phyloP scores from a whole-genome alignment of 2,329 filamentous ascomycete genomes.

The Pseudocercospora pini-densiflorae region DNA sequence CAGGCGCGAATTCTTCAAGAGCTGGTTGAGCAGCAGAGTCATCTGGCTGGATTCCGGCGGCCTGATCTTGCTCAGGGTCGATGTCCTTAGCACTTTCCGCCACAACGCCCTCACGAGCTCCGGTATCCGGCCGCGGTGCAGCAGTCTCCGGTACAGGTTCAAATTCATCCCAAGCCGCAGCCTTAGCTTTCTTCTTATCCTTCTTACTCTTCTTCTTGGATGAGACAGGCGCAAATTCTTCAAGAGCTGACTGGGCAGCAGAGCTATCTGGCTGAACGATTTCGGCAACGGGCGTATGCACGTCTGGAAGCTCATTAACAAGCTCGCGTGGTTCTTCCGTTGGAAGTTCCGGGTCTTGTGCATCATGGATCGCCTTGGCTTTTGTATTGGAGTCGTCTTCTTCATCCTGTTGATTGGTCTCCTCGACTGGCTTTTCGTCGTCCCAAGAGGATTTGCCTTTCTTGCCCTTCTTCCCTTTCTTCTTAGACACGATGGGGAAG shows the following conservation, averaged over 20 bases:
- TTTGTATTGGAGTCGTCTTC: neutral
- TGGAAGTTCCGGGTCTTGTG: neutral
- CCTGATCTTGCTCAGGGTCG: no score
- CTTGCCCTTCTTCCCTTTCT: conserved; percentile 32
- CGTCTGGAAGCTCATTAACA: conserved; percentile 1
- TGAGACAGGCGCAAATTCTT: conserved; percentile 19
- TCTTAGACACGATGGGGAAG: conserved; percentile 12
- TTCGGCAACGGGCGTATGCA: neutral
- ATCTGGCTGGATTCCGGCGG: conserved; percentile 6
- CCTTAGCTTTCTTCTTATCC: conserved; percentile 24
- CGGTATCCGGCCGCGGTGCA: neutral
- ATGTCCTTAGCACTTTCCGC: neutral
- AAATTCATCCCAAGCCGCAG: conserved; percentile 12
- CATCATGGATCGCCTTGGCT: neutral
- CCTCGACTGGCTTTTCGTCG: neutral
- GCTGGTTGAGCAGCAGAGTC: neutral
- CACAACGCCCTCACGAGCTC: neutral
- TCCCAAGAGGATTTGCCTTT: conserved; percentile 12
- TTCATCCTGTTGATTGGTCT: neutral
- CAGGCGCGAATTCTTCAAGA: conserved; percentile 21
- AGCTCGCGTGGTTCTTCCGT: neutral
- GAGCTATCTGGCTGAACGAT: conserved; percentile 9
- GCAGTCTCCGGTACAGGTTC: conserved; percentile 12
- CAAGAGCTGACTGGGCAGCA: neutral
- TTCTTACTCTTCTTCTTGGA: conserved; percentile 37